These are phyloP conservation scores for Pleurotus tuoliensis DNA, from an alignment of 768 basidiomycete species.

Conservation along the genomic window DNA sequence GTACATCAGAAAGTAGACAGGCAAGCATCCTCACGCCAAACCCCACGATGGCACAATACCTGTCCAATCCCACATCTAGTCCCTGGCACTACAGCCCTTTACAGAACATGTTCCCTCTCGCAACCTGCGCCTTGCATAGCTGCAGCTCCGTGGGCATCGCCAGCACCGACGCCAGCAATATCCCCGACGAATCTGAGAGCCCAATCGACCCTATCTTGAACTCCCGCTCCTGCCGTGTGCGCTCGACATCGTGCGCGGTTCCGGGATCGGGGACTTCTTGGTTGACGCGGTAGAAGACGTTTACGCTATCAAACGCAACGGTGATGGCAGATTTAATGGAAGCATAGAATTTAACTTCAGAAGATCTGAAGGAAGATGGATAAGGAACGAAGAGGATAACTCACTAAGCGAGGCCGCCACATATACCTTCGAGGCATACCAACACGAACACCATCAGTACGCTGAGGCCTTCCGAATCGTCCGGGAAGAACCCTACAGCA, in stretches of 20 bases:
- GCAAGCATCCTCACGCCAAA: no score
- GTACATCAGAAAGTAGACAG: no score
- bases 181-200: constrained; percentile 78
- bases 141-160: constrained; percentile 73
- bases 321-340: neutral
- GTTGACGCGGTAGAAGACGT: constrained; percentile 81
- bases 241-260: constrained; percentile 47
- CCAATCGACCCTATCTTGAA: constrained; percentile 91
- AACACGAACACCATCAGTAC: constrained; percentile 69
- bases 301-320: constrained; percentile 52
- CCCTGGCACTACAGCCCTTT: constrained; percentile 41
- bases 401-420: constrained; percentile 90
- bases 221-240: constrained; percentile 72
- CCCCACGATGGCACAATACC: neutral
- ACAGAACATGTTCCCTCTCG: constrained; percentile 69
- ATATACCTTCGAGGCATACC: constrained; percentile 86
- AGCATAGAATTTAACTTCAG: neutral
- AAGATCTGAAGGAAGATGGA: no score
- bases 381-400: constrained; percentile 20
- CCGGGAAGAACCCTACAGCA: constrained; percentile 60
- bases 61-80: neutral
- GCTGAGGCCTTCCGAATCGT: constrained; percentile 37
- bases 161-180: constrained; percentile 56
- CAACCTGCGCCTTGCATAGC: constrained; percentile 71
- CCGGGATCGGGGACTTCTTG: constrained; percentile 57